Conservation (phyloP, 2,329 filamentous ascomycete species). For the Colletotrichum acutatum region DNA sequence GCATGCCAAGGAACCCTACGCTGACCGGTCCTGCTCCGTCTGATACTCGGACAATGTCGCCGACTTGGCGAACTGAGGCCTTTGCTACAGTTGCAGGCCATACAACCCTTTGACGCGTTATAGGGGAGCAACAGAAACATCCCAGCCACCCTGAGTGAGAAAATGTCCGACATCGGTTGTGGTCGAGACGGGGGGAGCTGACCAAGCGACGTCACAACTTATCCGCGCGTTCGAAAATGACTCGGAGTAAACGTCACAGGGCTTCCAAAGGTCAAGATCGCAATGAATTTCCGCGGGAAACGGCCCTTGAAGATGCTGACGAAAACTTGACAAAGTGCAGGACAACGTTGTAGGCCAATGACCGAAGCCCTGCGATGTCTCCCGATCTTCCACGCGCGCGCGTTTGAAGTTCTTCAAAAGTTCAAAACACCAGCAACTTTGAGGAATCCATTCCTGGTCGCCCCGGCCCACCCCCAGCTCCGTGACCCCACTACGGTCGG, state of each 20-base stretch:
- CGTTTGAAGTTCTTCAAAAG: not conserved
- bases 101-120: not conserved
- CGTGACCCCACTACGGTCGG: slow-evolving; percentile 15
- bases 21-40: not conserved
- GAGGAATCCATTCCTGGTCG: not conserved
- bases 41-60: not conserved
- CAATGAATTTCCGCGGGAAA: not conserved
- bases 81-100: not conserved
- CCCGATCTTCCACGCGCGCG: not conserved
- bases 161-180: not conserved
- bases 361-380: not conserved
- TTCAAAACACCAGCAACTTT: not conserved
- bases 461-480: not conserved
- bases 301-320: not conserved
- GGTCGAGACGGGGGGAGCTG: not conserved
- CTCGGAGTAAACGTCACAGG: not conserved
- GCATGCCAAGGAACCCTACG: not conserved
- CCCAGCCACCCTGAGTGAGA: not conserved
- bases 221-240: not conserved
- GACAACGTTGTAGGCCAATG: not conserved
- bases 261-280: not conserved
- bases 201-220: not conserved
- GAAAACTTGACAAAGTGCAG: not conserved
- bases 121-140: not conserved
- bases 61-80: not conserved